Evolutionary conservation across 352 stramenopile genomes (phyloP).

Genomic region (Halophytophthora batemanensis): DNA sequence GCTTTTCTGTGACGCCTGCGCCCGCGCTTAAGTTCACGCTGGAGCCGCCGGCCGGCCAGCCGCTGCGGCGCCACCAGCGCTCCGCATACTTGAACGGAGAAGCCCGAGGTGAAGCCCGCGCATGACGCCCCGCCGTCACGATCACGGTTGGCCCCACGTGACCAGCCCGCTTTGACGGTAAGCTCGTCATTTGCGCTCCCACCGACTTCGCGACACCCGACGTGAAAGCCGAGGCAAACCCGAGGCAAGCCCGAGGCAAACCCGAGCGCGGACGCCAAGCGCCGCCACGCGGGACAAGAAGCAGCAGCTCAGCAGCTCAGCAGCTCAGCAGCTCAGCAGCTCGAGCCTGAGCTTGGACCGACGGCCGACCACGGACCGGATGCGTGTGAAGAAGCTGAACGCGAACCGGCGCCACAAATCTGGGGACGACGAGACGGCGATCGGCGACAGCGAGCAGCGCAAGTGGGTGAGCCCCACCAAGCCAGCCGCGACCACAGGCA

Average conservation of each 20-base stretch:
- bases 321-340: slow-evolving; percentile 3
- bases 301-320: background rate
- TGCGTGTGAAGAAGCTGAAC: slow-evolving; percentile 81
- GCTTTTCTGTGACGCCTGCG: background rate
- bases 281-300: background rate
- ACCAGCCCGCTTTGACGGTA: slow-evolving; percentile 4
- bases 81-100: too few species aligned
- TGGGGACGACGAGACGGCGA: slow-evolving; percentile 52
- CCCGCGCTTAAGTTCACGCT: background rate
- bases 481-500: slow-evolving; percentile 8
- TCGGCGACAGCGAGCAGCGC: slow-evolving; percentile 27
- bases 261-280: too few species aligned
- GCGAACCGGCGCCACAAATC: slow-evolving; percentile 57
- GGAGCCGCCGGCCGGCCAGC: too few species aligned
- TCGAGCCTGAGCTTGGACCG: slow-evolving; percentile 10
- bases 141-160: slow-evolving; percentile 13
- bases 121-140: slow-evolving; percentile 15
- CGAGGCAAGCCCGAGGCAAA: too few species aligned
- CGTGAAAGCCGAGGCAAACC: too few species aligned
- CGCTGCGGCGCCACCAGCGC: too few species aligned
- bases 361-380: slow-evolving; percentile 24
- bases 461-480: slow-evolving; percentile 50
- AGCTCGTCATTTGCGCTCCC: slow-evolving; percentile 12
- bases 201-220: slow-evolving; percentile 5
- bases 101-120: background rate